Evolutionary conservation across 73 alveolate genomes (phyloP), one percentile per base, ranked within the genome.

Genomic region (Halteria grandinella): DNA sequence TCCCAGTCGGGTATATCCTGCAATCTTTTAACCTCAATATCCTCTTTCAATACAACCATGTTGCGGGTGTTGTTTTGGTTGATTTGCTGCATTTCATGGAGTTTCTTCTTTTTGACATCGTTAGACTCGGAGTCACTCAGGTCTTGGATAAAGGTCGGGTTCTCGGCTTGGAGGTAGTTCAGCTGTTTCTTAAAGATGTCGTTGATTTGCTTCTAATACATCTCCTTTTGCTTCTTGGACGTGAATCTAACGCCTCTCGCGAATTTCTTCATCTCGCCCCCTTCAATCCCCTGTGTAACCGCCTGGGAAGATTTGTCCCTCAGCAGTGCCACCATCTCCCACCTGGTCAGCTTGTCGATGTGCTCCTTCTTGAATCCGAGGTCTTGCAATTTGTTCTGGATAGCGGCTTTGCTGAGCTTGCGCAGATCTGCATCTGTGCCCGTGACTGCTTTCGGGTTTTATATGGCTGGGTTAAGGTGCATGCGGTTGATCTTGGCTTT

Each of bases 401-500:
- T 93, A 25, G 85, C 95, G 55, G 91, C 95, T 74, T 91, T 93
- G 60, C 91, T 85, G 37, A 95, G 87, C 64, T 90, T 95, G 66
- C 98, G 73, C 76, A 95, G 86, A 83, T 95, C 99, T 39, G 98
- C 97, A 48, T 95, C 96, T 24, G 99, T 95, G 3, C 98, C 98
- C 14, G 98, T 95, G 14, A 95, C 98, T 1, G 94, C 83, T 75
- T 90, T 88, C 34, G 94, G 94, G 73, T 87, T 69, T 64, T 54
- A 55, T 5, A 74, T 55, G 2, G 73, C 64, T 23, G 85, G 75
- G 29, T 64, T 81, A 28, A 70, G 23, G 69, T 70, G 24, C 48
- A 39, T 33, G 14, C 91, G 17, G 31, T 58, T 75, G 24, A 41
- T 59, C 51, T 58, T 75, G 23, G 79, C 80, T 50, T 69, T 71